phyloP scores from a whole-genome alignment of 2,329 filamentous ascomycete genomes.

The Sporothrix inflata region DNA sequence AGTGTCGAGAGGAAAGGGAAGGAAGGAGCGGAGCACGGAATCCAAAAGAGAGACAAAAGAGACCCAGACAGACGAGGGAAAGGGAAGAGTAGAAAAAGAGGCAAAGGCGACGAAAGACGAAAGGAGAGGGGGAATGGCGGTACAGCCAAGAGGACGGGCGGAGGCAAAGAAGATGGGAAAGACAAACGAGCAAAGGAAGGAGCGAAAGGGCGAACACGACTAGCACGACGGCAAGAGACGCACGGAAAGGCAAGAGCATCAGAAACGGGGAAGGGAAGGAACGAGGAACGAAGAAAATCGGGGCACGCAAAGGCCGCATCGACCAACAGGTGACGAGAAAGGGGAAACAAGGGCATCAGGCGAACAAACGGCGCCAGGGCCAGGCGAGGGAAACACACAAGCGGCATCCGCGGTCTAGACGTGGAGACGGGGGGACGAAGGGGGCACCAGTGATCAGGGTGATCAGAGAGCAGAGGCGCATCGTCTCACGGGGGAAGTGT shows the following conservation, averaged over 20 bases:
- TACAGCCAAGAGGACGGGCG: conserved; percentile 14
- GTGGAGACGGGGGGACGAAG: conserved; percentile 20
- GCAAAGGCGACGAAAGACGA: conserved; percentile 30
- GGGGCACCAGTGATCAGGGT: conserved; percentile 23
- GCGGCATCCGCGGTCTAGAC: conserved; percentile 23
- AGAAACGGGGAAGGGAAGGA: conserved; percentile 18
- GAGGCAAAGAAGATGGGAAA: conserved; percentile 28
- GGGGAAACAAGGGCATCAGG: conserved; percentile 44
- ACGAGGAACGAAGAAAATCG: conserved; percentile 29
- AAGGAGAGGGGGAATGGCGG: neutral
- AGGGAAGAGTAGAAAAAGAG: conserved; percentile 40
- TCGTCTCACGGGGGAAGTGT: conserved; percentile 21
- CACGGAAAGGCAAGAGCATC: conserved; percentile 23
- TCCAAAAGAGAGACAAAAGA: conserved; percentile 36
- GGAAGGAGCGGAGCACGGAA: conserved; percentile 32
- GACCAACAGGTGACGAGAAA: conserved; percentile 31
- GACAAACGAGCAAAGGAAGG: conserved; percentile 25
- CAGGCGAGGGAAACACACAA: conserved; percentile 31
- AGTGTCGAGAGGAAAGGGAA: conserved; percentile 17
- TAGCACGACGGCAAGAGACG: conserved; percentile 16
- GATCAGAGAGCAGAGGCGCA: conserved; percentile 8
- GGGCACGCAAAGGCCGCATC: conserved; percentile 31
- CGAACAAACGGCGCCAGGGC: conserved; percentile 38
- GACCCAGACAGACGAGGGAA: conserved; percentile 27
- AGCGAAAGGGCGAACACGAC: conserved; percentile 15